Evolutionary conservation across 2,329 filamentous ascomycete species (phyloP).

Genomic region (Xylaria sp.): DNA sequence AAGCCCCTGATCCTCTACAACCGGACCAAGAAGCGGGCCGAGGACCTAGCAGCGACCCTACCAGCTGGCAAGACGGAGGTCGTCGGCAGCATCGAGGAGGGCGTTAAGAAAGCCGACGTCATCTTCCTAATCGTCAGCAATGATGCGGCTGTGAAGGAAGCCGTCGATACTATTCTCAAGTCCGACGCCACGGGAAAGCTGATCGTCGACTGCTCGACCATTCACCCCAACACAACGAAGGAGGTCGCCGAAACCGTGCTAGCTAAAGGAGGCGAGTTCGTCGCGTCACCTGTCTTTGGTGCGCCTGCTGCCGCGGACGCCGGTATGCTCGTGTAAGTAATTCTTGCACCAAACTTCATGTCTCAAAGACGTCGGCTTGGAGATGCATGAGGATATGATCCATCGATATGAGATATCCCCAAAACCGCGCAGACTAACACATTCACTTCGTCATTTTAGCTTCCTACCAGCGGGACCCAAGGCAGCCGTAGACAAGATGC

Average conservation of each 20-base stretch:
- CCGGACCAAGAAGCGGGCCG: conserved; percentile 74
- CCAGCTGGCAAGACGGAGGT: conserved; percentile 71
- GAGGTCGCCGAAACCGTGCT: conserved; percentile 68
- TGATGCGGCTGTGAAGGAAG: conserved; percentile 75
- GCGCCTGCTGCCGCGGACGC: conserved; percentile 71
- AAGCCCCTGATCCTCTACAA: conserved; percentile 83
- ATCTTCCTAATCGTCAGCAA: conserved; percentile 86
- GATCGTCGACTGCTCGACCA: conserved; percentile 87
- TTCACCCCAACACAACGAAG: conserved; percentile 84
- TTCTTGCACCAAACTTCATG: background rate
- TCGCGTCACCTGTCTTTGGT: conserved; percentile 76
- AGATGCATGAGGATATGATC: background rate
- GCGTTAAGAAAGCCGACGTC: conserved; percentile 75
- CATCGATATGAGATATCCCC: background rate
- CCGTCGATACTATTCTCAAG: conserved; percentile 67
- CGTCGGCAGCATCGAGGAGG: conserved; percentile 71
- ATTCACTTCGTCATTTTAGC: conserved; percentile 22
- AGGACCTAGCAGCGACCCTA: conserved; percentile 71
- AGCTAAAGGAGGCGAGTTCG: conserved; percentile 74
- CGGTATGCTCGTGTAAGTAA: conserved; percentile 66
- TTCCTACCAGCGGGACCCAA: conserved; percentile 73
- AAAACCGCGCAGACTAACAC: conserved; percentile 7
- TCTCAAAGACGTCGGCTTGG: background rate
- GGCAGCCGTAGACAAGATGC: conserved; percentile 66
- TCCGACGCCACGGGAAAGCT: conserved; percentile 74